Base-by-base conservation (phyloP, 23 red algal species). In the Rhodosorus marinus region DNA sequence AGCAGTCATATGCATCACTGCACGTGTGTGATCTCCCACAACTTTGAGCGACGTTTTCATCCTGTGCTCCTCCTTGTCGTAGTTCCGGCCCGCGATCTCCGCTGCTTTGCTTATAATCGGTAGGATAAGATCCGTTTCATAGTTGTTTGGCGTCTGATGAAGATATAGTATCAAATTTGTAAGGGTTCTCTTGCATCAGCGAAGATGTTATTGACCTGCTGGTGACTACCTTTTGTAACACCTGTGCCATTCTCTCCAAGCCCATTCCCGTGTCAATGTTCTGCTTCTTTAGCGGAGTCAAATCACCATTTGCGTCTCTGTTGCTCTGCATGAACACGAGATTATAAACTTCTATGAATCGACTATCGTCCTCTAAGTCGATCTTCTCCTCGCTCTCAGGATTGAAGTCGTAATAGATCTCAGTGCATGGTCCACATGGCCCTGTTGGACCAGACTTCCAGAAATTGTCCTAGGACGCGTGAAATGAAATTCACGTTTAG, bases 241-340 rank as follows among this genome's bases (percentile, higher is more conserved):
- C 70, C 57, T 80, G 78, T 1, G 77, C 72, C 55, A 95, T 51
- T 22, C 88, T 61, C 26, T 95, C 88, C 38, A 95, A 45, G 2
- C 88, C 88, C 71, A 95, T 78, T 25, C 88, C 88, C 24, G 88
- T 95, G 59, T 95, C 88, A 48, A 95, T 84, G 46, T 95, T 84
- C 73, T 83, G 71, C 26, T 62, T 38, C 9, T 27, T 35, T 20
- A 95, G 77, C 4, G 64, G 70, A 4, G 56, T 60, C 19, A 95
- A 60, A 17, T 26, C 20, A 2, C 78, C 77, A 0, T 58, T 24
- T 17, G 64, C 47, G 42, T 81, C 72, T n/a, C 88, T 42, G 47
- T 70, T 57, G 36, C 60, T 80, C 62, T 95, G 67, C 77, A 84
- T 95, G 50, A 95, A 95, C 22, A 95, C 88, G 8, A 95, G 50